phyloP scores from a whole-genome alignment of 2,329 filamentous ascomycete genomes.

The Sporothrix euskadiensis region DNA sequence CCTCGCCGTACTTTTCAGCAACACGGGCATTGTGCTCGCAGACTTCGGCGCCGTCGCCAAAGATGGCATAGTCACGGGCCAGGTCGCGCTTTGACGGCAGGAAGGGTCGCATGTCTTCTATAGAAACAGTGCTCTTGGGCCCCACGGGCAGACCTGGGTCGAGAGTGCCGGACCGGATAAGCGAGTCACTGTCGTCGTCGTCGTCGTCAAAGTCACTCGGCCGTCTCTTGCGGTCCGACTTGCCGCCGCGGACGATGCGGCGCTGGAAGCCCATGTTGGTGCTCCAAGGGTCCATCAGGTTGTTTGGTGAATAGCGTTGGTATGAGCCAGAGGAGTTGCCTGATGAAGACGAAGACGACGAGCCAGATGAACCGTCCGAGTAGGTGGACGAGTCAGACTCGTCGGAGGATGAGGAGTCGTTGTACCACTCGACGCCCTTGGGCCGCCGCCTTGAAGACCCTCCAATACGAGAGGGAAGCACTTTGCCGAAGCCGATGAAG shows the following conservation, averaged over 20 bases:
- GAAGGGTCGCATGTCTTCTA: slow-evolving; percentile 68
- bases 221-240: slow-evolving; percentile 38
- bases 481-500: slow-evolving; percentile 34
- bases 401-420: slow-evolving; percentile 36
- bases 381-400: slow-evolving; percentile 41
- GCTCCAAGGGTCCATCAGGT: slow-evolving; percentile 31
- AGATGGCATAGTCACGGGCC: slow-evolving; percentile 78
- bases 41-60: slow-evolving; percentile 76
- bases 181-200: slow-evolving; percentile 2
- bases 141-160: slow-evolving; percentile 29
- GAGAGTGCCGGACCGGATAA: slow-evolving; percentile 27
- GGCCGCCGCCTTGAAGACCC: slow-evolving; percentile 46
- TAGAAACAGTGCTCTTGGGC: slow-evolving; percentile 69
- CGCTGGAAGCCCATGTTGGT: slow-evolving; percentile 50
- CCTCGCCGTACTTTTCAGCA: slow-evolving; percentile 68
- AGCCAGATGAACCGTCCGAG: slow-evolving; percentile 37
- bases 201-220: slow-evolving; percentile 19
- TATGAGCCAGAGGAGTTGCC: background rate
- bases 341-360: slow-evolving; percentile 16
- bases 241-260: slow-evolving; percentile 52
- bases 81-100: slow-evolving; percentile 78
- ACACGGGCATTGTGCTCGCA: slow-evolving; percentile 82
- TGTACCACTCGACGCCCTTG: slow-evolving; percentile 48
- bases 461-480: slow-evolving; percentile 24
- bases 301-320: slow-evolving; percentile 12